phyloP scores from a whole-genome alignment of 192 early-diverging fungal genomes.

The Chytriomyces hyalinus region DNA sequence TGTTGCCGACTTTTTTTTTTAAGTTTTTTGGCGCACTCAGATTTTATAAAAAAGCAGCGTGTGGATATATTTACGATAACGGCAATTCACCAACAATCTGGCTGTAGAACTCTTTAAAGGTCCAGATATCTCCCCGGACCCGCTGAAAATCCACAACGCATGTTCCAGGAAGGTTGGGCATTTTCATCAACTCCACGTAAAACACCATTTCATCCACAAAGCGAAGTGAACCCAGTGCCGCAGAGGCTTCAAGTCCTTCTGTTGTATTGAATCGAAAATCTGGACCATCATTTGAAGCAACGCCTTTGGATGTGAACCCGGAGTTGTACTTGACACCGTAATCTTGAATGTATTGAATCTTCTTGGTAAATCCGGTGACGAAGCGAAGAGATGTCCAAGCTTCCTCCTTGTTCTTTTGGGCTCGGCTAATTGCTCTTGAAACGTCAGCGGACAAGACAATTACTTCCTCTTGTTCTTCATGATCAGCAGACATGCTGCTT shows the following conservation, averaged over 20 bases:
- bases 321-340: conserved; percentile 21
- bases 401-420: neutral
- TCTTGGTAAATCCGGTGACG: neutral
- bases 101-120: conserved; percentile 36
- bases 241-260: no score
- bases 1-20: no score
- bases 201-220: conserved; percentile 74
- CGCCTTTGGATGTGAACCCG: conserved; percentile 3
- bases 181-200: conserved; percentile 83
- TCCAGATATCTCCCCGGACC: conserved; percentile 33
- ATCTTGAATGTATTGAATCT: conserved; percentile 9
- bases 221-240: neutral
- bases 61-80: neutral
- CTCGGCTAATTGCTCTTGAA: neutral
- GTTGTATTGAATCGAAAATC: no score
- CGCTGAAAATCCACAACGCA: conserved; percentile 40
- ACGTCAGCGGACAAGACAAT: conserved; percentile 1
- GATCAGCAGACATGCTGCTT: neutral
- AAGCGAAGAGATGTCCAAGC: neutral
- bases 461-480: neutral
- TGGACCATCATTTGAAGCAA: no score
- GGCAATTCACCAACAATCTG: conserved; percentile 25
- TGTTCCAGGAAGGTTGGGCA: conserved; percentile 79
- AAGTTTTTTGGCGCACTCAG: no score
- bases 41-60: no score